Evolutionary conservation across 768 basidiomycete genomes (phyloP).

Genomic region (Arthromyces matolae): DNA sequence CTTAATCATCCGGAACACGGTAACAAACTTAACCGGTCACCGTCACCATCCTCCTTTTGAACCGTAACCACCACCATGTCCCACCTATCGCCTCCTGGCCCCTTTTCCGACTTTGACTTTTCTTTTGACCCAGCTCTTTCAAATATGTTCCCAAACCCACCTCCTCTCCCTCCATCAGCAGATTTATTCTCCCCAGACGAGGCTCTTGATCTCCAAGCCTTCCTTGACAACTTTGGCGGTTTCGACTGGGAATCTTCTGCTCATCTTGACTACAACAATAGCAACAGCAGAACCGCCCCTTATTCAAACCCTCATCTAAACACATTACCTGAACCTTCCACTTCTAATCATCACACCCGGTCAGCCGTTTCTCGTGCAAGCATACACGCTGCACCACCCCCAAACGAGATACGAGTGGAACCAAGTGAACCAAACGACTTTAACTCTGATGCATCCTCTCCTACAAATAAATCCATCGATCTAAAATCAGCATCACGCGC

Average conservation of each 20-base stretch:
- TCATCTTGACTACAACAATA: slow-evolving; percentile 29
- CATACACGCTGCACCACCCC: slow-evolving; percentile 18
- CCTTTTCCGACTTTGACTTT: slow-evolving; percentile 70
- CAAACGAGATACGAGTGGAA: slow-evolving; percentile 17
- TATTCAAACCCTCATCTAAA: slow-evolving; percentile 49
- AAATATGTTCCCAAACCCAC: slow-evolving; percentile 56
- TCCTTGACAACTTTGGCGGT: slow-evolving; percentile 75
- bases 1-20: slow-evolving; percentile 7
- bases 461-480: slow-evolving; percentile 10
- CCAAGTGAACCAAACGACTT: slow-evolving; percentile 23
- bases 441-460: slow-evolving; percentile 28
- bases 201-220: slow-evolving; percentile 74
- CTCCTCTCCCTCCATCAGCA: slow-evolving; percentile 64
- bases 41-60: too few species aligned
- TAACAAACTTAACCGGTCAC: slow-evolving; percentile 8
- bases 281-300: slow-evolving; percentile 30
- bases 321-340: slow-evolving; percentile 39
- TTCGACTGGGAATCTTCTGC: slow-evolving; percentile 54
- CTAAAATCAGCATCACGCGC: slow-evolving; percentile 24
- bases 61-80: slow-evolving; percentile 25
- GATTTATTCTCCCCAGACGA: slow-evolving; percentile 78
- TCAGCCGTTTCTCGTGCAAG: slow-evolving; percentile 22
- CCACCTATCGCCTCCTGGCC: slow-evolving; percentile 39
- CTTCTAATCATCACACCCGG: slow-evolving; percentile 29
- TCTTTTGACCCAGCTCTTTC: slow-evolving; percentile 62